Base-by-base conservation (phyloP, 306 rosid species). In the Quercus engelmannii region DNA sequence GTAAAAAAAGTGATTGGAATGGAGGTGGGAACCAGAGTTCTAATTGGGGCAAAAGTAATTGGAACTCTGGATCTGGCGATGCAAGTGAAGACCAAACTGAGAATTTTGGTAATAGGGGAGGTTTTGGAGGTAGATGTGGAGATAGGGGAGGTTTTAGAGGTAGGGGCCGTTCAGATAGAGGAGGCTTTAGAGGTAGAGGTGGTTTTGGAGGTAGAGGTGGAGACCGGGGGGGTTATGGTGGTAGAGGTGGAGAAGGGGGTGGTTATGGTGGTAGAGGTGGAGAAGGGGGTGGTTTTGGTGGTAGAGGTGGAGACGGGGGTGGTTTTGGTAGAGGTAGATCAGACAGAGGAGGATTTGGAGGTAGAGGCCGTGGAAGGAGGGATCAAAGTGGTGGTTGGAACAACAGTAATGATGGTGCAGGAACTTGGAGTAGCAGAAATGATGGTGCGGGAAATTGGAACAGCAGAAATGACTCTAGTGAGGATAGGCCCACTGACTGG, bases 341-440 rank as follows among this genome's bases (percentile, higher is more conserved):
- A 5, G 89, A 79, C 18, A 61, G 87, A 76, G 84, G 84, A 19
- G 88, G 89, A 67, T 87, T 72, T 52, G 86, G 91, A 11, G 90
- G 92, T 71, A 73, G 97, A 38, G 96, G 92, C 72, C 84, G 86
- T n/a, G 97, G 96, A 78, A 88, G 96, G 86, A 76, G 86, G 83
- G 93, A 87, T 74, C 89, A 83, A 61, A 67, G 83, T 64, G 90
- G 93, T 38, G 84, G 85, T 80, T 86, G 91, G 91, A 86, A 69
- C 81, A 84, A 78, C 63, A 41, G 46, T 41, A 41, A 41, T 11
- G 46, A 41, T 41, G 46, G 11, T 41, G 46, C 46, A 41, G 46
- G 46, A 41, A 41, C 12, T 41, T 41, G 46, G 46, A 41, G 46
- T 8, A 41, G 46, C 46, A 41, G 46, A 41, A 41, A 41, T 41